These are phyloP conservation scores for Cutaneotrichosporon cutaneum DNA, from an alignment of 1,284 basidiomycete species.

Conservation along the genomic window DNA sequence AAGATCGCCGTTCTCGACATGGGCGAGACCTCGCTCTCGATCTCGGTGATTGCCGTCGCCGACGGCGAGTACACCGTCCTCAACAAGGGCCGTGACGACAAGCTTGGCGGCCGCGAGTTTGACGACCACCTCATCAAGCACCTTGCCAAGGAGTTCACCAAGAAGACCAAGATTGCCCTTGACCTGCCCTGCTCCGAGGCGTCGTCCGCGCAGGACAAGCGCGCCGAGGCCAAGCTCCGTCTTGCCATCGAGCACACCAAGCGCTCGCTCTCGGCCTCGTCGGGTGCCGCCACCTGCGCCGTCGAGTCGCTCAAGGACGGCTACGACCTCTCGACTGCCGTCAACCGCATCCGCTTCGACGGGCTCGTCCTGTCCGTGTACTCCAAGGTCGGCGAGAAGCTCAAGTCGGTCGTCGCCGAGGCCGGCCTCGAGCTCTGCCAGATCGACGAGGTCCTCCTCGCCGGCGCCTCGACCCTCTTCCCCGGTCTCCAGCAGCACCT, in stretches of 20 bases:
- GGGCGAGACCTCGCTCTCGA: slow-evolving; percentile 59
- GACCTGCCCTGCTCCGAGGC: slow-evolving; percentile 60
- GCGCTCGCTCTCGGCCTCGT: slow-evolving; percentile 82
- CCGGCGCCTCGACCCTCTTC: slow-evolving; percentile 82
- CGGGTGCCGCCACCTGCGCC: slow-evolving; percentile 80
- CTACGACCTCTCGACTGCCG: slow-evolving; percentile 83
- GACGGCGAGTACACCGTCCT: slow-evolving; percentile 60
- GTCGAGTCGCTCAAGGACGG: slow-evolving; percentile 96
- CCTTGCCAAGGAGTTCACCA: slow-evolving; percentile 95
- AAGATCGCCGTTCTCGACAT: slow-evolving; percentile 61
- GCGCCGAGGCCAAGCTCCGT: slow-evolving; percentile 88
- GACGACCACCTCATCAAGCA: slow-evolving; percentile 70
- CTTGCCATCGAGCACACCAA: slow-evolving; percentile 95
- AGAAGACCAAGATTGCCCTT: slow-evolving; percentile 85
- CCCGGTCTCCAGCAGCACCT: slow-evolving; percentile 80
- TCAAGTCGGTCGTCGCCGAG: slow-evolving; percentile 63
- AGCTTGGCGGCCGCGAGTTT: slow-evolving; percentile 58
- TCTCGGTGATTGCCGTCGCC: slow-evolving; percentile 57
- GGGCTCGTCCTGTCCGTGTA: slow-evolving; percentile 77
- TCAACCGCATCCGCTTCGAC: slow-evolving; percentile 93
- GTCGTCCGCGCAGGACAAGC: slow-evolving; percentile 64
- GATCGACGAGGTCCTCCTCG: slow-evolving; percentile 86
- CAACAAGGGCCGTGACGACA: slow-evolving; percentile 55
- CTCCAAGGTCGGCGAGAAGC: slow-evolving; percentile 63
- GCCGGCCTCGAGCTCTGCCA: slow-evolving; percentile 71